These are phyloP conservation scores for Prillingera fragicola DNA, from an alignment of 1,284 basidiomycete genomes.

Conservation along the genomic window DNA sequence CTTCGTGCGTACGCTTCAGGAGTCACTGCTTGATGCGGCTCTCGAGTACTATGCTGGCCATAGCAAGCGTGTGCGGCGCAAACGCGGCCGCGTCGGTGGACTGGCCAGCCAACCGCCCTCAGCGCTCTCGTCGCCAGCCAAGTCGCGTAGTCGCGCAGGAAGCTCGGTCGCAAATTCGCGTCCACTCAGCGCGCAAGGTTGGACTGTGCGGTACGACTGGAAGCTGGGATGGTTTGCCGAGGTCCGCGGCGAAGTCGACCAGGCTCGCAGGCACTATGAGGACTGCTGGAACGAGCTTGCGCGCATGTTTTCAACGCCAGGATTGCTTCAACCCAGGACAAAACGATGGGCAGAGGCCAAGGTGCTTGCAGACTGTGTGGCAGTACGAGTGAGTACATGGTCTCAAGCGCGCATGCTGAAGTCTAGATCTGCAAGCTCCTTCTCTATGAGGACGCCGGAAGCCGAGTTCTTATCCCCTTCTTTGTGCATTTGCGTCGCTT, in stretches of 20 bases:
- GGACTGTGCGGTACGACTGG: conserved; percentile 94
- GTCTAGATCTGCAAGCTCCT: conserved; percentile 77
- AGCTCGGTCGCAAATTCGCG: conserved; percentile 46
- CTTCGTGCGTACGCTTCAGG: conserved; percentile 75
- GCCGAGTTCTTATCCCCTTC: conserved; percentile 71
- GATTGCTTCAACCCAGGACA: conserved; percentile 83
- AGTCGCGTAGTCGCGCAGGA: too few species aligned
- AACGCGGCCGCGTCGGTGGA: conserved; percentile 61
- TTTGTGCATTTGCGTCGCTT: conserved; percentile 78
- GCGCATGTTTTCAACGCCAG: conserved; percentile 79
- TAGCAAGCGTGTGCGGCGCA: conserved; percentile 81
- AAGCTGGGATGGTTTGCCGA: conserved; percentile 96
- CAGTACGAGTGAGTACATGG: conserved; percentile 61
- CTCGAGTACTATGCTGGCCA: conserved; percentile 89
- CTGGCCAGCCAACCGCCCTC: conserved; percentile 55
- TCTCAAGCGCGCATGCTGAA: conserved; percentile 5
- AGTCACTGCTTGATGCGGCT: conserved; percentile 78
- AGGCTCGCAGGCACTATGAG: conserved; percentile 87
- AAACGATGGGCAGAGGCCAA: conserved; percentile 98
- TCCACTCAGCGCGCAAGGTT: conserved; percentile 74
- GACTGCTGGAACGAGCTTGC: conserved; percentile 76
- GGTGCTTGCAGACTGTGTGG: conserved; percentile 86
- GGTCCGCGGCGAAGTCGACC: conserved; percentile 81
- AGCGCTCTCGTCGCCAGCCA: conserved; percentile 31
- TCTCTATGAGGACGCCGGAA: conserved; percentile 77